Evolutionary conservation across 2,329 filamentous ascomycete genomes (phyloP).

Genomic region (Pseudocercospora vitis): DNA sequence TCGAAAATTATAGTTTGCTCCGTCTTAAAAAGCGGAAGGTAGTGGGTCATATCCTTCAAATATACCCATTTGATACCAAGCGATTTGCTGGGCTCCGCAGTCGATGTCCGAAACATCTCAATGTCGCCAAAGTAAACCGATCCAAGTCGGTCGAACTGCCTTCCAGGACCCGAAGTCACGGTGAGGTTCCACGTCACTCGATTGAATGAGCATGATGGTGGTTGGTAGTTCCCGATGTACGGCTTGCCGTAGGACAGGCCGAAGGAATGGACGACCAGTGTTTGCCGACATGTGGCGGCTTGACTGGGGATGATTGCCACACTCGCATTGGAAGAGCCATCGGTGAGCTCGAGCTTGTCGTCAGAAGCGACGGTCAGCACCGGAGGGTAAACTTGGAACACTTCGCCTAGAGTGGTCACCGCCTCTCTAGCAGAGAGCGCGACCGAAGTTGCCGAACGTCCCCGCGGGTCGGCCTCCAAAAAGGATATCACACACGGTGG

Average conservation of each 20-base stretch:
- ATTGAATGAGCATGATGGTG: slow-evolving; percentile 70
- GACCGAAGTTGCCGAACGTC: neutral
- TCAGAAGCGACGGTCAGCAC: slow-evolving; percentile 52
- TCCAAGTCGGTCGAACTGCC: slow-evolving; percentile 75
- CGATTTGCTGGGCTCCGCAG: slow-evolving; percentile 69
- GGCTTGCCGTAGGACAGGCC: slow-evolving; percentile 71
- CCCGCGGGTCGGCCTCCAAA: neutral
- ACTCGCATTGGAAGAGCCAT: slow-evolving; percentile 33
- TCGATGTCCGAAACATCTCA: slow-evolving; percentile 82
- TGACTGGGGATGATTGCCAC: slow-evolving; percentile 30
- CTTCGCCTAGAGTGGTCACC: slow-evolving; percentile 51
- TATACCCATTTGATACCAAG: slow-evolving; percentile 72
- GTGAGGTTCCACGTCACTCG: slow-evolving; percentile 75
- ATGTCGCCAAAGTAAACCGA: slow-evolving; percentile 73
- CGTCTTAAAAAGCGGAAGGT: slow-evolving; percentile 65
- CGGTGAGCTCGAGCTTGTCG: slow-evolving; percentile 43
- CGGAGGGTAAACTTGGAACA: slow-evolving; percentile 69
- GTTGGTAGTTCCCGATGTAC: slow-evolving; percentile 68
- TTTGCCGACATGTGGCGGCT: slow-evolving; percentile 49
- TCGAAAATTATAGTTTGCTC: slow-evolving; percentile 78
- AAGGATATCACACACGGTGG: neutral
- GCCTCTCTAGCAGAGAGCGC: slow-evolving; percentile 21
- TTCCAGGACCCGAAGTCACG: slow-evolving; percentile 63
- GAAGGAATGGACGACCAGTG: slow-evolving; percentile 72
- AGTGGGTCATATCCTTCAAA: slow-evolving; percentile 75